Evolutionary conservation across 305 asterid species (phyloP), one percentile per base, ranked within the genome.

Genomic region (Euphrasia arctica): DNA sequence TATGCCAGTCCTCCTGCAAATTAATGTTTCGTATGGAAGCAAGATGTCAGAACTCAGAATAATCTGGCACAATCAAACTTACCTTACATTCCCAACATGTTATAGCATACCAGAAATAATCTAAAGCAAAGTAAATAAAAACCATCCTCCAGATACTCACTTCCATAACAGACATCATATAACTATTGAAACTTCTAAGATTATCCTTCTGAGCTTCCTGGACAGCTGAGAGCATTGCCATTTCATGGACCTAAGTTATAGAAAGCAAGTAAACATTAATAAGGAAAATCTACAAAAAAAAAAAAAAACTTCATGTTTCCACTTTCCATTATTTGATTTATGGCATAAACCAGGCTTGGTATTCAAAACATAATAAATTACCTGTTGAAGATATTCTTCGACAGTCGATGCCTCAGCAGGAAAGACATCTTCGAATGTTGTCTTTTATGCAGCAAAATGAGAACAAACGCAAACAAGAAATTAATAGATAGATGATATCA

Each of bases 141-240:
- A 63, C 31, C 63, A 47, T 57, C 31, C 60, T 63, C 51, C 67
- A 72, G 60, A 54, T 63, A 75, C 67, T 76, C 67, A 88, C 99
- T 96, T 90, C 94, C 75, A 90, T 78, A 74, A 90, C 95, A 72
- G 95, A 81, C 94, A 93, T 88, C 99, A 93, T 88, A 66, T 88
- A 83, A 69, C 86, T 89, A 70, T 89, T 88, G 72, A 90, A 93
- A 79, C 89, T 86, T 83, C 82, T 84, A 49, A 88, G 84, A 74
- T 88, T 90, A 74, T 88, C 99, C 80, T 90, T 90, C 77, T 93
- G 99, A 72, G 96, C 95, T 80, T 88, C 97, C 79, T 90, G 95
- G 70, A 93, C 83, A 39, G 97, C 96, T 66, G 97, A 93, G 73
- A 90, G 83, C 92, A 88, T 90, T 75, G 99, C 85, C 97, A 93